Evolutionary conservation across 495 filamentous ascomycete genomes (phyloP).

Genomic region (Stereocaulon alpinum): DNA sequence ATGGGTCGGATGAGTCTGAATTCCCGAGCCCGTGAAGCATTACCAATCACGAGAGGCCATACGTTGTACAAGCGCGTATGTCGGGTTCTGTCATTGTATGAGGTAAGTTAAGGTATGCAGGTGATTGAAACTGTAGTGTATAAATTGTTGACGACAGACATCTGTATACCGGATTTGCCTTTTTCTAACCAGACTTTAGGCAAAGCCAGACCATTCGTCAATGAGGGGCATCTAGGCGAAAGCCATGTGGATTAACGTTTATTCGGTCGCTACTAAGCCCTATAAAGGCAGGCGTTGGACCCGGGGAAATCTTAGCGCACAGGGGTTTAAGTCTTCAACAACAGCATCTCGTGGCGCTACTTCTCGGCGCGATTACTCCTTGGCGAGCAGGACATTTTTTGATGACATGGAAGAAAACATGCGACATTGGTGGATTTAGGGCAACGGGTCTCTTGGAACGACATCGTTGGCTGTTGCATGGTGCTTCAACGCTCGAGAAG

Average conservation of each 20-base stretch:
- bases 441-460: no score
- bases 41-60: not conserved
- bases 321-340: not conserved
- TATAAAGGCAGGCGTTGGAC: slow-evolving; percentile 4
- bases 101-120: not conserved
- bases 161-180: not conserved
- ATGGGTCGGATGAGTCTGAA: not conserved
- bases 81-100: not conserved
- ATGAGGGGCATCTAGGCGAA: slow-evolving; percentile 4
- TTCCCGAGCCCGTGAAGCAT: not conserved
- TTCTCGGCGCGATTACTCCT: not conserved
- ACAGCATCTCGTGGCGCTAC: slow-evolving; percentile 7
- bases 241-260: slow-evolving; percentile 7
- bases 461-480: no score
- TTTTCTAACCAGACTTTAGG: not conserved
- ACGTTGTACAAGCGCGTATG: not conserved
- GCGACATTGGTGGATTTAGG: no score
- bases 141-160: not conserved
- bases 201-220: not conserved
- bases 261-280: slow-evolving; percentile 1
- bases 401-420: no score
- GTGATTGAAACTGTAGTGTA: not conserved
- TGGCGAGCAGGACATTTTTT: no score
- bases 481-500: no score
- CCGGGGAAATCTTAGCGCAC: slow-evolving; percentile 3